Evolutionary conservation across 2,329 filamentous ascomycete genomes (phyloP).

Genomic region (Hypocreales sp.): DNA sequence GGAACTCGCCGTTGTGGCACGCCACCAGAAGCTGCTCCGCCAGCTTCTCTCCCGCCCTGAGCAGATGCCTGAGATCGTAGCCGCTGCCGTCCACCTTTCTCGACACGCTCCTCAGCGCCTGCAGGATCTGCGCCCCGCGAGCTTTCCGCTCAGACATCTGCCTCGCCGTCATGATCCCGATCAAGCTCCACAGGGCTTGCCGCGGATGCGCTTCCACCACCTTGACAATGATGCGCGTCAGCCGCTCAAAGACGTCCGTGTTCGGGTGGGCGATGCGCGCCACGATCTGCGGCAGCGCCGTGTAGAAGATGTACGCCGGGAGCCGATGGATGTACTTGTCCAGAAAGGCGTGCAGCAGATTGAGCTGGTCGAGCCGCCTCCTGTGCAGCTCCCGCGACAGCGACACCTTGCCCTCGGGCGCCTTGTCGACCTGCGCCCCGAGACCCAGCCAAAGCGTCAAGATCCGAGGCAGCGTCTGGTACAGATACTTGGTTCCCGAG

Average conservation of each 20-base stretch:
- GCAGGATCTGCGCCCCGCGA: constrained; percentile 36
- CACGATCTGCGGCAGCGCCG: constrained; percentile 78
- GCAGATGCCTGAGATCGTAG: constrained; percentile 52
- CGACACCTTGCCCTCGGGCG: constrained; percentile 37
- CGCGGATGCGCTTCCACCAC: constrained; percentile 80
- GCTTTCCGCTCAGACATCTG: constrained; percentile 49
- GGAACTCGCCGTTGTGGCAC: constrained; percentile 64
- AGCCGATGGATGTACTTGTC: constrained; percentile 62
- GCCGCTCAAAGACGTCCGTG: constrained; percentile 55
- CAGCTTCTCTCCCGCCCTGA: constrained; percentile 67
- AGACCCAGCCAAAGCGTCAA: constrained; percentile 92
- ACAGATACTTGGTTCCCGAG: constrained; percentile 88
- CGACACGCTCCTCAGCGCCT: constrained; percentile 27
- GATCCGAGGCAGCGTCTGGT: constrained; percentile 82
- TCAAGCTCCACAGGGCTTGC: constrained; percentile 80
- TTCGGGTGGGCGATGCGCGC: constrained; percentile 90
- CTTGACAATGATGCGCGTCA: constrained; percentile 69
- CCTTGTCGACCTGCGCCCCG: constrained; percentile 56
- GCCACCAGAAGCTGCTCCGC: constrained; percentile 68
- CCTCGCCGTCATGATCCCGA: constrained; percentile 72
- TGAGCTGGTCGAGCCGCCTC: constrained; percentile 49
- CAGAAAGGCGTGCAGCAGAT: constrained; percentile 56
- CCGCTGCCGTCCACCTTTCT: constrained; percentile 35
- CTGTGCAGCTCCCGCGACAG: constrained; percentile 35
- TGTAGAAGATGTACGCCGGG: constrained; percentile 67